Evolutionary conservation across 2,329 filamentous ascomycete genomes (phyloP), one percentile per base, ranked within the genome.

Genomic region (Exophiala spinifera): DNA sequence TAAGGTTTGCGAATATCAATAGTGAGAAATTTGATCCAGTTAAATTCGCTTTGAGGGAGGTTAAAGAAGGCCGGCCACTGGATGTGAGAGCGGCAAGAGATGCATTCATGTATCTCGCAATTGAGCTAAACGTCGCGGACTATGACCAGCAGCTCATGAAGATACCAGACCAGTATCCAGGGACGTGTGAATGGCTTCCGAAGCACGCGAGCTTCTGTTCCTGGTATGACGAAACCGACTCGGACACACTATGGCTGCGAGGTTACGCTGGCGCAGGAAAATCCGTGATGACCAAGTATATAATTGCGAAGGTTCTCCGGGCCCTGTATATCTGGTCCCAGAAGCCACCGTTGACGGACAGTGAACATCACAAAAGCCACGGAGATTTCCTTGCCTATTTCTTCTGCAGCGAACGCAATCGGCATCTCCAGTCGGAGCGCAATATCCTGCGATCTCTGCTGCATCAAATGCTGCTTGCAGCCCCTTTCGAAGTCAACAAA

Each of bases 1-100:
- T 43, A 14, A 5, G 21, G 5, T 51, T 51, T 17, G 19, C 19
- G 6, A 33, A 28, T 14, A 25, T 33, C 10, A 31, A 51, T n/a
- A 51, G 48, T 17, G 20, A 51, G 33, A 51, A 51, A 37, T 51
- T 44, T 21, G 37, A 44, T n/a, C 20, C 48, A 2, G 48, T 51
- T n/a, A 31, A 31, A 44, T 33, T 28, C 21, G 48, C 48, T 2
- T 34, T 51, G 36, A 31, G 10, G 28, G 48, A 51, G 8, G 28
- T 31, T 10, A 31, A 31, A 10, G 28, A 31, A 31, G 28, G 28
- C 28, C 6, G 28, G 11, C 28, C 28, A 31, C 28, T 31, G 28
- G 28, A 31, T 10, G 28, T 31, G 7, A 31, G 11, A 31, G 11
- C 28, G 28, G 28, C 28, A 31, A 31, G 28, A 31, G 28, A 31